Conservation (phyloP, 306 rosid genomes). For the Purshia tridentata region DNA sequence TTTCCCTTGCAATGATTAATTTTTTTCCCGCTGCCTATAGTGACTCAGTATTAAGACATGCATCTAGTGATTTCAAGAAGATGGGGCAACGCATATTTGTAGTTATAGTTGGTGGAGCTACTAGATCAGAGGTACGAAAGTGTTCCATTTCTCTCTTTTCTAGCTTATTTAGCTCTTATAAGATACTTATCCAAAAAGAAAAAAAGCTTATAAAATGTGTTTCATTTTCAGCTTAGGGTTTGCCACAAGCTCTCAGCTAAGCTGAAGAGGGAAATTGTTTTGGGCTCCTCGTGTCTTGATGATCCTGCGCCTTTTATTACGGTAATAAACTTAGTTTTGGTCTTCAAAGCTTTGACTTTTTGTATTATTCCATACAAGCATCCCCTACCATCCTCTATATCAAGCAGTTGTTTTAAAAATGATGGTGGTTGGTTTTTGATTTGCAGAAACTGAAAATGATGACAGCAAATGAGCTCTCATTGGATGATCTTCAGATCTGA, state of each 20-base stretch:
- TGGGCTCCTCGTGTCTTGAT: conserved; percentile 87
- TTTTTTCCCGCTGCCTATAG: conserved; percentile 37
- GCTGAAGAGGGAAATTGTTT: conserved; percentile 81
- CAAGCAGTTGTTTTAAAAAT: background rate
- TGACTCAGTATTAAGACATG: conserved; percentile 80
- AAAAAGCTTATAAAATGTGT: conserved; percentile 9
- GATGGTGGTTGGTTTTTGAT: conserved; percentile 10
- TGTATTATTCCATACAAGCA: background rate
- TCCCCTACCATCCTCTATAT: background rate
- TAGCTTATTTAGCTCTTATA: background rate
- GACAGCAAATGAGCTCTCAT: conserved; percentile 57
- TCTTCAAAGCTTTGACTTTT: background rate
- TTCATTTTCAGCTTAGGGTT: conserved; percentile 75
- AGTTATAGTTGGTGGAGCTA: conserved; percentile 93
- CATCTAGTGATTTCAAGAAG: conserved; percentile 89
- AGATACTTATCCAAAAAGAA: too few relatives aligned
- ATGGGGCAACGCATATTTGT: conserved; percentile 85
- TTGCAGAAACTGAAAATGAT: conserved; percentile 84
- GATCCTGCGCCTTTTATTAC: conserved; percentile 86
- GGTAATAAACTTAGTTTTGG: conserved; percentile 42
- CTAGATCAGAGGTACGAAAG: conserved; percentile 84
- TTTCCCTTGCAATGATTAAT: background rate
- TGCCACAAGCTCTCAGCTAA: conserved; percentile 87
- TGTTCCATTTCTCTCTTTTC: conserved; percentile 2
- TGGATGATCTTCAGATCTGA: conserved; percentile 90